These are phyloP conservation scores for Endoconidiophora polonica DNA, from an alignment of 2,329 filamentous ascomycete genomes.

Conservation along the genomic window DNA sequence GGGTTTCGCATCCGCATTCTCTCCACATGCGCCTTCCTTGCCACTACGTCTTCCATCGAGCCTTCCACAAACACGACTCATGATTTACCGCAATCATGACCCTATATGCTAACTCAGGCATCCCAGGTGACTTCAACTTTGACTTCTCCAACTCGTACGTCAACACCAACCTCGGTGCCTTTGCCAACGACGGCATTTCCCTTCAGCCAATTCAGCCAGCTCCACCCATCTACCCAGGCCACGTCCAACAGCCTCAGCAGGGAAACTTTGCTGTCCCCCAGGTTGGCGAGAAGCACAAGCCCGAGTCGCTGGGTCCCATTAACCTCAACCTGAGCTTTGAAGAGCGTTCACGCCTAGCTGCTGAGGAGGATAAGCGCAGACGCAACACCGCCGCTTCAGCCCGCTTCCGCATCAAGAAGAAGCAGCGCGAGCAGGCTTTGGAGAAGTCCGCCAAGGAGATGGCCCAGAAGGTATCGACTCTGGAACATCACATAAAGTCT, in stretches of 20 bases:
- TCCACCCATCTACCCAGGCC: conserved; percentile 28
- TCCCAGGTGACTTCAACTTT: conserved; percentile 12
- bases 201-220: conserved; percentile 38
- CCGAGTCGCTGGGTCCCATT: conserved; percentile 17
- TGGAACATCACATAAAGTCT: conserved; percentile 58
- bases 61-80: conserved; percentile 12
- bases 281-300: conserved; percentile 24
- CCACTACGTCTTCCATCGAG: conserved; percentile 34
- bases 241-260: conserved; percentile 17
- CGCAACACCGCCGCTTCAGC: conserved; percentile 80
- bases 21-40: not conserved
- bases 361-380: conserved; percentile 79
- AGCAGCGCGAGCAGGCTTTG: conserved; percentile 77
- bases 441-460: conserved; percentile 72
- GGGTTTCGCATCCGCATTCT: not conserved
- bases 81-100: conserved; percentile 5
- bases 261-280: conserved; percentile 16
- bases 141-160: conserved; percentile 29
- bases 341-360: conserved; percentile 54
- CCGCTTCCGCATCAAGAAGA: conserved; percentile 88
- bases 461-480: conserved; percentile 55
- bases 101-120: conserved; percentile 8
- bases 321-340: conserved; percentile 35
- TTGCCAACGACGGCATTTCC: conserved; percentile 15
- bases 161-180: not conserved